Conservation (phyloP, 148 eudicot genomes). For the Heliosperma pusillum region DNA sequence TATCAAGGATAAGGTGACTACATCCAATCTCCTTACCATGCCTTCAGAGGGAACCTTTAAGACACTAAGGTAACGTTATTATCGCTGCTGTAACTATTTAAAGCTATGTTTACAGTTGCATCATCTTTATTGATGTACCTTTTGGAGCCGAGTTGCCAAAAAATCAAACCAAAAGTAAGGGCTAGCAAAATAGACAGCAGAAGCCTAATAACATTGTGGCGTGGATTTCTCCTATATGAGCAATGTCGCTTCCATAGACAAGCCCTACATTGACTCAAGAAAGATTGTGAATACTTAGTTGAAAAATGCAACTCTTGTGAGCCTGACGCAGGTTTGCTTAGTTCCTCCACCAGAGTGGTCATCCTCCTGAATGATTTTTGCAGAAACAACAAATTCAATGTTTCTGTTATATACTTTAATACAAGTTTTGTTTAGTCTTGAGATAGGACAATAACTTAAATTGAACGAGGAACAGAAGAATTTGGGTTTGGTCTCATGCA, state of each 20-base stretch:
- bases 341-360: background rate
- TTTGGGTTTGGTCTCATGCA: background rate
- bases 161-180: slow-evolving; percentile 1
- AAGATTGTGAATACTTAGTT: background rate
- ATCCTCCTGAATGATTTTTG: slow-evolving; percentile 4
- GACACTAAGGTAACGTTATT: too few relatives aligned
- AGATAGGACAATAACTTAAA: too few relatives aligned
- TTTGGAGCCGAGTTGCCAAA: slow-evolving; percentile 7
- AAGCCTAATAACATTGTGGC: background rate
- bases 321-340: background rate
- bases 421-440: background rate
- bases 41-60: too few relatives aligned
- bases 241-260: slow-evolving; percentile 10
- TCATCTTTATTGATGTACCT: background rate
- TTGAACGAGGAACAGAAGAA: too few relatives aligned
- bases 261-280: background rate
- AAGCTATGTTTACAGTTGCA: too few relatives aligned
- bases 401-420: background rate
- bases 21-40: too few relatives aligned
- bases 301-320: slow-evolving; percentile 4
- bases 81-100: too few relatives aligned
- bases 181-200: background rate
- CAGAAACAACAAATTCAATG: too few relatives aligned
- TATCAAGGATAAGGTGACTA: too few relatives aligned
- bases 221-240: slow-evolving; percentile 6